Conservation (phyloP, 1,284 basidiomycete genomes). For the Marasmius tenuissimus region DNA sequence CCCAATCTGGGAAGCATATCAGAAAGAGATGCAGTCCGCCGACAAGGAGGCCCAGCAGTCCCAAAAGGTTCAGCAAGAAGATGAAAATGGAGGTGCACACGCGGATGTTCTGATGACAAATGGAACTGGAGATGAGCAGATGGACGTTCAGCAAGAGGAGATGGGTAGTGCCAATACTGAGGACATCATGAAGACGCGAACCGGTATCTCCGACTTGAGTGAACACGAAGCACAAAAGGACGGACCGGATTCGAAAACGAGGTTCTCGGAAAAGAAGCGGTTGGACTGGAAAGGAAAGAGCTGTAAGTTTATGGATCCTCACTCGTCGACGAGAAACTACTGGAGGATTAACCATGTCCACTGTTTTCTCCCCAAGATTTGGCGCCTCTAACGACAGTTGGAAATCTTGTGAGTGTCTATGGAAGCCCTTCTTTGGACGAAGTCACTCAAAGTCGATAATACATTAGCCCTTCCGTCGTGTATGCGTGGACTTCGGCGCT, state of each 20-base stretch:
- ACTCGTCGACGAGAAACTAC: neutral
- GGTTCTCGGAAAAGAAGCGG: conserved; percentile 84
- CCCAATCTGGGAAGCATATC: conserved; percentile 69
- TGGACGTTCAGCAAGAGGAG: too few relatives aligned
- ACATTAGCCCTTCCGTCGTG: conserved; percentile 85
- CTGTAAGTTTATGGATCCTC: conserved; percentile 50
- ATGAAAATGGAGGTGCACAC: conserved; percentile 21
- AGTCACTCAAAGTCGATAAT: neutral
- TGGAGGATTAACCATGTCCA: neutral
- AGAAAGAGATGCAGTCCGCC: conserved; percentile 53
- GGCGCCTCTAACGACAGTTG: conserved; percentile 94
- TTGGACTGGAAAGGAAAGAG: conserved; percentile 87
- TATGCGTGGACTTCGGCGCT: conserved; percentile 86
- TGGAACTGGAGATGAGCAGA: neutral
- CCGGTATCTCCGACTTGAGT: neutral
- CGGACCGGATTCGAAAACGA: conserved; percentile 28
- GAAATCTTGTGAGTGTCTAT: conserved; percentile 76
- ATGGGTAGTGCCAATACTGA: neutral
- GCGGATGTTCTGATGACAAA: conserved; percentile 5
- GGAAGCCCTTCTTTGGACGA: neutral
- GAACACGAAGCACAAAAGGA: conserved; percentile 30
- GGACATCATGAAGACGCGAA: neutral
- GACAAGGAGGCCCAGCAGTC: conserved; percentile 30
- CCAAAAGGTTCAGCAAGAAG: conserved; percentile 21
- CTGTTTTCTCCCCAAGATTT: conserved; percentile 55